phyloP scores from a whole-genome alignment of 768 basidiomycete genomes.

The Gautieria morchelliformis region DNA sequence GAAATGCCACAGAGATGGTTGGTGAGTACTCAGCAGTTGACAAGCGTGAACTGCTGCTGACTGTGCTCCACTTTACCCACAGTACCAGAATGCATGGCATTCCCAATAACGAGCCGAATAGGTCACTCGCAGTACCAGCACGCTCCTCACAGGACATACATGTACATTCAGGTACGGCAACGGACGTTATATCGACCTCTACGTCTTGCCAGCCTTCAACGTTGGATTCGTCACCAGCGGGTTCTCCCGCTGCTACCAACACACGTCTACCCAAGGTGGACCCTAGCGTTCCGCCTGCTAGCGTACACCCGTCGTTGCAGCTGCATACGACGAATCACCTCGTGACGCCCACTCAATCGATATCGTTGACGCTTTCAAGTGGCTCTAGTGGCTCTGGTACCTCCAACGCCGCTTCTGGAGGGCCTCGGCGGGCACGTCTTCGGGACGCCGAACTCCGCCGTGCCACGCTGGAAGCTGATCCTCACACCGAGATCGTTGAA shows the following conservation, averaged over 20 bases:
- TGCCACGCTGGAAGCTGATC: constrained; percentile 43
- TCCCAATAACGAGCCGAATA: constrained; percentile 12
- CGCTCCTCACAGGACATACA: no score
- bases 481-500: constrained; percentile 39
- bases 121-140: constrained; percentile 15
- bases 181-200: neutral
- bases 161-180: neutral
- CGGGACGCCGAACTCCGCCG: constrained; percentile 45
- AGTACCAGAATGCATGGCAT: neutral
- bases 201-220: neutral
- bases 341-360: neutral
- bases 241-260: neutral
- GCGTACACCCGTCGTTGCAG: constrained; percentile 19
- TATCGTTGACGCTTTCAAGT: neutral
- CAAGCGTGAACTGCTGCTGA: constrained; percentile 6
- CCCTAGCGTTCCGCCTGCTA: neutral
- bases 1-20: constrained; percentile 35
- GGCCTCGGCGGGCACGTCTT: constrained; percentile 43
- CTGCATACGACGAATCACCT: neutral
- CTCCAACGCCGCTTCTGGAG: neutral
- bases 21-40: constrained; percentile 19
- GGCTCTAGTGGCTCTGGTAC: neutral
- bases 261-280: neutral
- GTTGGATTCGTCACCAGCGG: neutral
- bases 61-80: neutral